Conservation (phyloP, 2,329 filamentous ascomycete species). For the Fusarium tupiense region DNA sequence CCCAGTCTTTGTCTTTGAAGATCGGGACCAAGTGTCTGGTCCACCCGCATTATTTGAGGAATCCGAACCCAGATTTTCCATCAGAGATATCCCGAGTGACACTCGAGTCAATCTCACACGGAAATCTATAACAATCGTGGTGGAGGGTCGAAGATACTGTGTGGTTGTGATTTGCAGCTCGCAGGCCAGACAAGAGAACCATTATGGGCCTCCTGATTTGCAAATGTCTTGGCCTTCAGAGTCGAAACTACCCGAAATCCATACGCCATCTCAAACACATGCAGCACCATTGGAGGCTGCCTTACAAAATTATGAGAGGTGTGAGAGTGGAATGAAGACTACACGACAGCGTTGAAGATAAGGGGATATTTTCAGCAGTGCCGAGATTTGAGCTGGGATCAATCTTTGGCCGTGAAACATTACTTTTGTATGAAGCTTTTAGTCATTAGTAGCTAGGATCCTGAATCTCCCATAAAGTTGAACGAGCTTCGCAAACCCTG, state of each 20-base stretch:
- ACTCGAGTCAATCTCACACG: not conserved
- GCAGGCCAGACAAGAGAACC: not conserved
- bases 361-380: not conserved
- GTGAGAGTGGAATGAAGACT: not conserved
- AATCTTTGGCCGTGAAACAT: not conserved
- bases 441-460: not conserved
- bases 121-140: not conserved
- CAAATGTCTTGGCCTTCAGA: not conserved
- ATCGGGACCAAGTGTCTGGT: not conserved
- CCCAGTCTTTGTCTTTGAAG: not conserved
- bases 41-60: not conserved
- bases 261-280: fast-evolving
- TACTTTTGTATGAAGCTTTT: not conserved
- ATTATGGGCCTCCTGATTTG: not conserved
- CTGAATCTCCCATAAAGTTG: not conserved
- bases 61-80: not conserved
- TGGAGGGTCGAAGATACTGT: not conserved
- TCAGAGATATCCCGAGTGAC: not conserved
- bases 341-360: not conserved
- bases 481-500: not conserved
- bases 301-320: not conserved
- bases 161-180: not conserved
- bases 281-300: not conserved
- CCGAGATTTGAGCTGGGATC: not conserved
- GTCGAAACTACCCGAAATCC: not conserved